Conservation (phyloP, 2,329 filamentous ascomycete genomes). For the Truncatella angustata region DNA sequence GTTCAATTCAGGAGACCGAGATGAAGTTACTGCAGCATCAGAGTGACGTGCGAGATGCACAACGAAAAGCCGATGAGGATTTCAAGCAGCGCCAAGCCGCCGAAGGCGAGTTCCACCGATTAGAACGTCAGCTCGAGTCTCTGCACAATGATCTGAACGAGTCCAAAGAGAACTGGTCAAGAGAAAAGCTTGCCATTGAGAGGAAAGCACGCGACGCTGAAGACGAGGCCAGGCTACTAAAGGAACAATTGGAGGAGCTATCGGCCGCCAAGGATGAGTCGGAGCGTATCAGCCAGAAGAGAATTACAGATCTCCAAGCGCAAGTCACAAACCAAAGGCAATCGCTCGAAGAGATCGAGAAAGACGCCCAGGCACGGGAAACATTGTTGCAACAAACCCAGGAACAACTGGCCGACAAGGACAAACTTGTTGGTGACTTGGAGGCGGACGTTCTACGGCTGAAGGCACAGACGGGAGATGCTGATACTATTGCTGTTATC, state of each 20-base stretch:
- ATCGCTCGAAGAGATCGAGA: constrained; percentile 55
- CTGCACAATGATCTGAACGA: constrained; percentile 51
- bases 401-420: constrained; percentile 64
- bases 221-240: constrained; percentile 69
- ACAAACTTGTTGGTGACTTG: constrained; percentile 68
- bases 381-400: constrained; percentile 59
- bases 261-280: constrained; percentile 65
- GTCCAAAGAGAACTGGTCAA: constrained; percentile 46
- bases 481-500: constrained; percentile 80
- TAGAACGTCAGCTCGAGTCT: constrained; percentile 47
- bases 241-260: constrained; percentile 80
- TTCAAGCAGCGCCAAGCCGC: constrained; percentile 65
- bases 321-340: constrained; percentile 46
- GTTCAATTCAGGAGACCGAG: constrained; percentile 83
- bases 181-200: constrained; percentile 64
- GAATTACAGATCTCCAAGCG: constrained; percentile 52
- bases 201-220: constrained; percentile 67
- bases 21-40: constrained; percentile 75
- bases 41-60: constrained; percentile 77
- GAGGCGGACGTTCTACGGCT: constrained; percentile 82
- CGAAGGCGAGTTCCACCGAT: constrained; percentile 52
- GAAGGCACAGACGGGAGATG: constrained; percentile 83
- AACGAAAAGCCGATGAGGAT: constrained; percentile 80
- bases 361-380: constrained; percentile 56
- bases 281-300: constrained; percentile 58